Conservation (phyloP, 2,329 filamentous ascomycete genomes). For the Verticillium klebahnii region DNA sequence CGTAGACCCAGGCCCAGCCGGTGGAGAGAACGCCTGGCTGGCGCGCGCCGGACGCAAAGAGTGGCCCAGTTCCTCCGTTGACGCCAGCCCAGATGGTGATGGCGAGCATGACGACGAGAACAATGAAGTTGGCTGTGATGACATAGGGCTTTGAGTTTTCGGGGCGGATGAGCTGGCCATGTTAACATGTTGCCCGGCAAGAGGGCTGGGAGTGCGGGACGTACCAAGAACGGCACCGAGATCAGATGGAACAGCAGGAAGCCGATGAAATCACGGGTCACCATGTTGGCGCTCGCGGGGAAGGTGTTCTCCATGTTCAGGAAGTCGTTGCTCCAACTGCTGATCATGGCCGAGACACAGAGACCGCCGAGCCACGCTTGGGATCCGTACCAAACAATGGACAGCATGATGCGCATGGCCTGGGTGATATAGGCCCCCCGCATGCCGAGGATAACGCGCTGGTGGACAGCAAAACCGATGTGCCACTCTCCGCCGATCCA, state of each 20-base stretch:
- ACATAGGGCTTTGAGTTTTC: slow-evolving; percentile 45
- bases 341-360: slow-evolving; percentile 29
- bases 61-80: slow-evolving; percentile 37
- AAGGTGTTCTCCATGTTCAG: slow-evolving; percentile 39
- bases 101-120: slow-evolving; percentile 37
- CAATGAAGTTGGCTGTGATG: slow-evolving; percentile 35
- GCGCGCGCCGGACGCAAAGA: slow-evolving; percentile 27
- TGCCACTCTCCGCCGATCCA: slow-evolving; percentile 22
- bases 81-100: slow-evolving; percentile 45
- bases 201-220: not conserved
- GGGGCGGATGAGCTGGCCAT: slow-evolving; percentile 30
- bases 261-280: slow-evolving; percentile 39
- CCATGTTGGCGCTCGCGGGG: slow-evolving; percentile 29
- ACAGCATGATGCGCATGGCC: slow-evolving; percentile 33
- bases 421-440: slow-evolving; percentile 33
- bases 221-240: slow-evolving; percentile 40
- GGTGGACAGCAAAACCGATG: slow-evolving; percentile 31
- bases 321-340: slow-evolving; percentile 41
- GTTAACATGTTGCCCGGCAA: not conserved
- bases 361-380: slow-evolving; percentile 23
- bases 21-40: slow-evolving; percentile 13
- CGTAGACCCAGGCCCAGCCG: slow-evolving; percentile 24
- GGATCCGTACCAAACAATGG: slow-evolving; percentile 32
- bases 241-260: slow-evolving; percentile 47
- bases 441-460: slow-evolving; percentile 25